Conservation (phyloP, 176 grass and related monocot species). For the Ananas comosus region DNA sequence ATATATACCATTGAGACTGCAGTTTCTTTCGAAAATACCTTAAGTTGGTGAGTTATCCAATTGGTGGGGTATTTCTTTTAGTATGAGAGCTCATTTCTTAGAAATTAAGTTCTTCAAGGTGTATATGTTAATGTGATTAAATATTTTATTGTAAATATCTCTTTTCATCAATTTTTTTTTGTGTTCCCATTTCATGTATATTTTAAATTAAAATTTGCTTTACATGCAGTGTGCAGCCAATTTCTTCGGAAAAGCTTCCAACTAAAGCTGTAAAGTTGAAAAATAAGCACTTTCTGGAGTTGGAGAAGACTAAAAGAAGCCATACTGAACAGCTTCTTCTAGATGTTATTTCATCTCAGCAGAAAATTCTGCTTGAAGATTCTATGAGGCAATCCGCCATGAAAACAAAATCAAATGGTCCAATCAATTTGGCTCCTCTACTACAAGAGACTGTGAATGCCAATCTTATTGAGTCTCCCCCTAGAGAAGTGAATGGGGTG, state of each 20-base stretch:
- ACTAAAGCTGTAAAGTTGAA: slow-evolving; percentile 70
- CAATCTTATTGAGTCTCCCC: slow-evolving; percentile 18
- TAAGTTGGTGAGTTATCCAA: no score
- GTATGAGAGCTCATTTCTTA: no score
- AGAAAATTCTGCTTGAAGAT: slow-evolving; percentile 52
- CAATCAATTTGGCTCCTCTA: slow-evolving; percentile 34
- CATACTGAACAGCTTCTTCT: slow-evolving; percentile 46
- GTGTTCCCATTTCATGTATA: slow-evolving; percentile 20
- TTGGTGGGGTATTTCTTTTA: no score
- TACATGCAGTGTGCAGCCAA: slow-evolving; percentile 35
- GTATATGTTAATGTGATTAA: no score
- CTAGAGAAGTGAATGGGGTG: slow-evolving; percentile 37
- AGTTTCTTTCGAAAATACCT: neutral
- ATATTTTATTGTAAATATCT: neutral
- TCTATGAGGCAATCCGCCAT: slow-evolving; percentile 27
- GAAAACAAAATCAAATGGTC: slow-evolving; percentile 41
- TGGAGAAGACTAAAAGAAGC: slow-evolving; percentile 39
- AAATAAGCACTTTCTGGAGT: slow-evolving; percentile 30
- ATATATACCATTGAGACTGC: neutral
- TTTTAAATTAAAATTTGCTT: slow-evolving; percentile 23
- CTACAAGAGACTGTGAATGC: slow-evolving; percentile 27
- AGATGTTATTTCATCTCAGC: slow-evolving; percentile 69
- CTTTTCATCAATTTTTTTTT: slow-evolving; percentile 16
- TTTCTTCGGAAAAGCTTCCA: slow-evolving; percentile 55
- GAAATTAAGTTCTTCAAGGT: no score